phyloP scores from a whole-genome alignment of 129 eudicot species.

The Chrysanthemum makinoi region DNA sequence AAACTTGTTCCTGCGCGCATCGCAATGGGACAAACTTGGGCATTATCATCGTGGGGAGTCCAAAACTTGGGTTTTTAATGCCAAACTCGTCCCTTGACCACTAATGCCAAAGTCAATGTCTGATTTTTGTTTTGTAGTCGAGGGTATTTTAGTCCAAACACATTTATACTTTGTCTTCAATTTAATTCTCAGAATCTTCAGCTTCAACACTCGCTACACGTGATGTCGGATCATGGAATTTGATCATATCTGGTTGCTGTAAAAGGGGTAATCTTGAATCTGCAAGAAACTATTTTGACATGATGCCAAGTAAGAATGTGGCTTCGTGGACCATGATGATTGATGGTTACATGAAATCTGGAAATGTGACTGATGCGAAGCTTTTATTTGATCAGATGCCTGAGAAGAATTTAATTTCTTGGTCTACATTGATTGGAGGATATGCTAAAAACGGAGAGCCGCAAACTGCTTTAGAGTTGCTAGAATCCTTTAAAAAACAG shows the following conservation, averaged over 20 bases:
- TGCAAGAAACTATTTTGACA: constrained; percentile 35
- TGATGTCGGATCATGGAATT: constrained; percentile 49
- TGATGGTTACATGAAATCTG: constrained; percentile 54
- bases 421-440: constrained; percentile 55
- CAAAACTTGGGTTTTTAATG: too few relatives aligned
- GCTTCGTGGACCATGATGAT: constrained; percentile 62
- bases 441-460: constrained; percentile 56
- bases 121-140: too few relatives aligned
- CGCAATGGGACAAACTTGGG: too few relatives aligned
- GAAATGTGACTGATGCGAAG: constrained; percentile 44
- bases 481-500: constrained; percentile 34
- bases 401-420: constrained; percentile 46
- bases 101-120: too few relatives aligned
- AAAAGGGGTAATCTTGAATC: constrained; percentile 33
- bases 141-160: too few relatives aligned
- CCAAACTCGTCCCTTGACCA: too few relatives aligned
- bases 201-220: too few relatives aligned
- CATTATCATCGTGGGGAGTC: too few relatives aligned
- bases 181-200: too few relatives aligned
- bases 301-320: constrained; percentile 42
- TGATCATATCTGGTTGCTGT: constrained; percentile 43
- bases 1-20: too few relatives aligned
- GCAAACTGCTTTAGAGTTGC: constrained; percentile 43
- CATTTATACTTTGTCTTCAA: too few relatives aligned
- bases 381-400: constrained; percentile 53